phyloP scores from a whole-genome alignment of 1,284 basidiomycete species.

The Lignosus rhinocerotis region DNA sequence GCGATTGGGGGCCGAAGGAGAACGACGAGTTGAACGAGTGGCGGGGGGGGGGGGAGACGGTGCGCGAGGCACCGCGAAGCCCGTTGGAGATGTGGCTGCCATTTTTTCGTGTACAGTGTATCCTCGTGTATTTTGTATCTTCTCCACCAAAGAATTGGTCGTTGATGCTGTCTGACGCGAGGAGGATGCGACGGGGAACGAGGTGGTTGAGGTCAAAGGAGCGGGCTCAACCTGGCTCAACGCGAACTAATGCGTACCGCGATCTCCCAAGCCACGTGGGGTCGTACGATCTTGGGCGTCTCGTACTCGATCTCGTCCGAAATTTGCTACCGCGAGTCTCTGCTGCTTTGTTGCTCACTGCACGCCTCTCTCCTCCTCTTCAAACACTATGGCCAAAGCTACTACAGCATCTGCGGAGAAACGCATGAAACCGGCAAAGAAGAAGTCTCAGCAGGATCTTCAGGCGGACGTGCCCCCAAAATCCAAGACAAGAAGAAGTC shows the following conservation, averaged over 20 bases:
- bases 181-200: not conserved
- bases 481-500: constrained; percentile 21
- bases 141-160: not conserved
- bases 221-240: constrained; percentile 5
- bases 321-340: constrained; percentile 5
- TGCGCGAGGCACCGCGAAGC: constrained; percentile 39
- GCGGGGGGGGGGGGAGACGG: constrained; percentile 50
- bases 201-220: constrained; percentile 5
- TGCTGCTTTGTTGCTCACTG: not conserved
- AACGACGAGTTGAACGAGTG: constrained; percentile 78
- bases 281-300: constrained; percentile 3
- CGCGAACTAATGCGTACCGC: constrained; percentile 19
- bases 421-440: constrained; percentile 17
- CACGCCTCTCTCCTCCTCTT: not conserved
- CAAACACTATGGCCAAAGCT: constrained; percentile 19
- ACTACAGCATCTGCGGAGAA: constrained; percentile 11
- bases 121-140: not conserved
- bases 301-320: constrained; percentile 5
- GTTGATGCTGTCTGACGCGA: not conserved
- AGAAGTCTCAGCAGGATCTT: constrained; percentile 20
- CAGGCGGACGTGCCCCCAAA: constrained; percentile 12
- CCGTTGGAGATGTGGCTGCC: constrained; percentile 34
- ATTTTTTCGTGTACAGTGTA: too few species aligned
- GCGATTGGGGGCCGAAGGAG: constrained; percentile 75
- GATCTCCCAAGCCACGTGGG: constrained; percentile 20